Percentiles rank a stretch among this genome's conserved stretches.
phyloP scores from a whole-genome alignment of 805 yeast species.

The Candida railenensis region DNA sequence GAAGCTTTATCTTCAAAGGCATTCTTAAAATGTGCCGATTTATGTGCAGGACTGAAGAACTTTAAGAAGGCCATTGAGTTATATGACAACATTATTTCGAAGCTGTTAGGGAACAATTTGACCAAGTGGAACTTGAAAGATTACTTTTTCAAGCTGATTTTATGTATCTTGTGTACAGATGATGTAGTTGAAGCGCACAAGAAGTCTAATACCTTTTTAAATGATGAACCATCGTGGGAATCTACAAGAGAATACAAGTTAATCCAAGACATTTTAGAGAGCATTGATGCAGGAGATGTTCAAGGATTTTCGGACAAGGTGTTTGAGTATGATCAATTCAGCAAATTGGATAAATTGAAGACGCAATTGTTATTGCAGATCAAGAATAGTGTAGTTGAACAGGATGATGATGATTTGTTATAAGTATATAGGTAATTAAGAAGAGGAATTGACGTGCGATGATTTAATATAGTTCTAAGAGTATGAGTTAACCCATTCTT shows the following conservation, averaged over 20 bases:
- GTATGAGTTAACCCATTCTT: not conserved
- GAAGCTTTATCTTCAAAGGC: conserved; percentile 88
- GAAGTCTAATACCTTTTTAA: conserved; percentile 58
- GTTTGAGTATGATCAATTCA: conserved; percentile 81
- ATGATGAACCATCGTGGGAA: conserved; percentile 75
- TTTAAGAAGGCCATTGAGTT: conserved; percentile 73
- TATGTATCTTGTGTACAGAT: conserved; percentile 80
- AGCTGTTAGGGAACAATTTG: conserved; percentile 68
- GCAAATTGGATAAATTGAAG: conserved; percentile 88
- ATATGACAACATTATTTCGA: conserved; percentile 77
- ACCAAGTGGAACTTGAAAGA: conserved; percentile 93
- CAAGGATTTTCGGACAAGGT: conserved; percentile 73
- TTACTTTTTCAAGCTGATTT: conserved; percentile 77
- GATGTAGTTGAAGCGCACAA: conserved; percentile 86
- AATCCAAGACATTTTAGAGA: conserved; percentile 62
- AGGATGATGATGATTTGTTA: conserved; percentile 64
- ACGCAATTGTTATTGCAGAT: conserved; percentile 79
- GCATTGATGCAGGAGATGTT: conserved; percentile 78
- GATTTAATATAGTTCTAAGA: not conserved
- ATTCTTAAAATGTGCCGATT: conserved; percentile 83
- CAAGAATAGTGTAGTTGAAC: conserved; percentile 68
- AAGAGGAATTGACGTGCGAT: too few species aligned
- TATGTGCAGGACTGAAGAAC: conserved; percentile 67
- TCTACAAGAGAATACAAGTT: conserved; percentile 75
- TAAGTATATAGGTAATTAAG: too few species aligned